These are phyloP conservation scores for Forsythia viridissima DNA, from an alignment of 257 asterid genomes.

Conservation along the genomic window DNA sequence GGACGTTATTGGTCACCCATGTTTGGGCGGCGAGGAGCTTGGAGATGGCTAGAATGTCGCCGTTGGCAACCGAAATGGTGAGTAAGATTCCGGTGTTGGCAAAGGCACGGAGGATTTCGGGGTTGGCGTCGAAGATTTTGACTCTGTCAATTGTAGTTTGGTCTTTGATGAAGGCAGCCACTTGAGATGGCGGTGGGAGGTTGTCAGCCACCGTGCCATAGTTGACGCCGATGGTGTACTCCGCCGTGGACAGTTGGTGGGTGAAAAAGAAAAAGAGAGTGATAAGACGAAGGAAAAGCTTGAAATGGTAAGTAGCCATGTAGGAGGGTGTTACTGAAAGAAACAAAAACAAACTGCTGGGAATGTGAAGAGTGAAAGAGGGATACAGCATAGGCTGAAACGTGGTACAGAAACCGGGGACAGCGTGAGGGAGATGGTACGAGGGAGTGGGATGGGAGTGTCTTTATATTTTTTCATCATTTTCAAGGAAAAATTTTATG, in stretches of 20 bases:
- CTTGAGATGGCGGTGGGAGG: constrained; percentile 52
- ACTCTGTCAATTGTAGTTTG: constrained; percentile 42
- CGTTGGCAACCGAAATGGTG: constrained; percentile 43
- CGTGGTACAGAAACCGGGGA: not conserved
- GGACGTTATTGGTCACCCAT: constrained; percentile 35
- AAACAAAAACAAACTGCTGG: not conserved
- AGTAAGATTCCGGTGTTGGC: constrained; percentile 39
- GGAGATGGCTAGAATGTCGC: constrained; percentile 18
- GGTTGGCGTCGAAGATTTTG: constrained; percentile 50
- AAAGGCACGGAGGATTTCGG: constrained; percentile 37
- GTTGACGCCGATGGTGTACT: constrained; percentile 42
- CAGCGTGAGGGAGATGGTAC: not conserved
- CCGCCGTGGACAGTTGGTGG: constrained; percentile 24
- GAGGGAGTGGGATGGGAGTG: not conserved
- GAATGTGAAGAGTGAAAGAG: not conserved
- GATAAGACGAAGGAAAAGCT: not conserved
- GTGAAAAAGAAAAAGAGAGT: not conserved
- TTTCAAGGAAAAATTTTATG: no score
- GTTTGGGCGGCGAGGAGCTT: constrained; percentile 26
- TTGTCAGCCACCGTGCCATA: constrained; percentile 51
- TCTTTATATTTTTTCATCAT: not conserved
- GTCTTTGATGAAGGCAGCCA: constrained; percentile 34
- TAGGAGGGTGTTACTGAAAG: not conserved
- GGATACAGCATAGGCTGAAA: not conserved
- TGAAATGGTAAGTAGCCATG: not conserved